Conservation (phyloP, 2,329 filamentous ascomycete genomes). For the Remersonia thermophila region DNA sequence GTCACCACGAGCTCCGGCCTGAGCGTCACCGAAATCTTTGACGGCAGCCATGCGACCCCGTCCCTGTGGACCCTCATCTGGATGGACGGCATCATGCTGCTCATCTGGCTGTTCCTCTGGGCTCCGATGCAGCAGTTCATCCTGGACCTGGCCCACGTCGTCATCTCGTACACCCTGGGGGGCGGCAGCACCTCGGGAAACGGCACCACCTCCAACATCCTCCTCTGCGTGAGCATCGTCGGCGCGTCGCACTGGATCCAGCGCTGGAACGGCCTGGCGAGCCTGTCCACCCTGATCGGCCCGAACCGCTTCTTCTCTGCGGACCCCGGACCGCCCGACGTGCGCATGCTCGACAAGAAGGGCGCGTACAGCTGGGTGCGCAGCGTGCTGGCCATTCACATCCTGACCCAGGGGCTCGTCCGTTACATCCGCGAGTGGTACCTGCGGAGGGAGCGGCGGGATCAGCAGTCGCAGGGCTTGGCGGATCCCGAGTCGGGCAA, state of each 20-base stretch:
- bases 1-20: constrained; percentile 65
- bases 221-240: constrained; percentile 60
- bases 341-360: constrained; percentile 41
- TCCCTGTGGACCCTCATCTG: constrained; percentile 74
- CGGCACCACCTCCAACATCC: constrained; percentile 57
- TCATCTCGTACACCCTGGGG: constrained; percentile 82
- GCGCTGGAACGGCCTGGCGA: constrained; percentile 37
- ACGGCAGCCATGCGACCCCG: constrained; percentile 73
- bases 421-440: constrained; percentile 60
- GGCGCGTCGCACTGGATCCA: constrained; percentile 38
- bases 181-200: constrained; percentile 61
- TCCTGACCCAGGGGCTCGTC: constrained; percentile 60
- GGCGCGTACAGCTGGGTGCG: constrained; percentile 53
- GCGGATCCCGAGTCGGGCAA: constrained; percentile 54
- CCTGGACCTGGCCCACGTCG: constrained; percentile 80
- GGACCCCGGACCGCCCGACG: constrained; percentile 28
- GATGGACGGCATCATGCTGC: constrained; percentile 70
- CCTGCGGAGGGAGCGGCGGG: constrained; percentile 45
- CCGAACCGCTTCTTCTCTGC: constrained; percentile 25
- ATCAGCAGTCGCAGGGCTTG: constrained; percentile 33
- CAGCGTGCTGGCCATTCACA: constrained; percentile 61
- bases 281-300: constrained; percentile 21
- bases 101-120: constrained; percentile 82
- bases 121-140: constrained; percentile 77
- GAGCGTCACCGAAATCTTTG: constrained; percentile 83